A percentile compares a stretch with the other conserved stretches of the same genome.
These are phyloP conservation scores for Dianthus caryophyllus DNA, from an alignment of 148 eudicot species.

Conservation along the genomic window DNA sequence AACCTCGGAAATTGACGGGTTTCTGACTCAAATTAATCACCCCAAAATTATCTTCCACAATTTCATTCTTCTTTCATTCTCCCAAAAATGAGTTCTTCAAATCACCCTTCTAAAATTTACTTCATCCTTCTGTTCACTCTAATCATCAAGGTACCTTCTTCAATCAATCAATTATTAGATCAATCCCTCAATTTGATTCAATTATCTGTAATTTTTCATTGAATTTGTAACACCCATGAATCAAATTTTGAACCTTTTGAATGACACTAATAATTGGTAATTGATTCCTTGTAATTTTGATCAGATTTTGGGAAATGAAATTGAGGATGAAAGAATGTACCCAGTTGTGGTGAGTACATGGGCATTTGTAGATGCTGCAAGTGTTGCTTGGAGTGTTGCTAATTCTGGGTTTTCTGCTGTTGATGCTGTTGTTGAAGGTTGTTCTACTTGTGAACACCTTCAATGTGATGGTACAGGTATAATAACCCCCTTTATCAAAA, in stretches of 20 bases:
- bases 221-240: not conserved
- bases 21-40: too few species aligned
- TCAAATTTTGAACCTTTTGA: not conserved
- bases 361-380: conserved; percentile 88
- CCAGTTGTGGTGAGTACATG: conserved; percentile 90
- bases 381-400: conserved; percentile 75
- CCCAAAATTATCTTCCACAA: too few species aligned
- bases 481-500: not conserved
- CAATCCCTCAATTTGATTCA: not conserved
- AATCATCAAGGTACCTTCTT: conserved; percentile 11
- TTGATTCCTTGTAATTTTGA: conserved; percentile 3
- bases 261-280: not conserved
- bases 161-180: too few species aligned
- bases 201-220: conserved; percentile 1
- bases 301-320: conserved; percentile 45
- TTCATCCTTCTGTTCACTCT: conserved; percentile 1
- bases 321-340: conserved; percentile 33
- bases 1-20: too few species aligned
- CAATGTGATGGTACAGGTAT: conserved; percentile 92
- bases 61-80: too few species aligned
- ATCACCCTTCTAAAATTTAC: not conserved
- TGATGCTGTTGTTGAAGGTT: conserved; percentile 91
- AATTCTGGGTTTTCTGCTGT: conserved; percentile 65
- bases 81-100: not conserved
- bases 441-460: conserved; percentile 79